Percentiles rank a stretch among this genome's conserved stretches.
Evolutionary conservation across 2,329 filamentous ascomycete genomes (phyloP).

Genomic region (Penicillium crustosum): DNA sequence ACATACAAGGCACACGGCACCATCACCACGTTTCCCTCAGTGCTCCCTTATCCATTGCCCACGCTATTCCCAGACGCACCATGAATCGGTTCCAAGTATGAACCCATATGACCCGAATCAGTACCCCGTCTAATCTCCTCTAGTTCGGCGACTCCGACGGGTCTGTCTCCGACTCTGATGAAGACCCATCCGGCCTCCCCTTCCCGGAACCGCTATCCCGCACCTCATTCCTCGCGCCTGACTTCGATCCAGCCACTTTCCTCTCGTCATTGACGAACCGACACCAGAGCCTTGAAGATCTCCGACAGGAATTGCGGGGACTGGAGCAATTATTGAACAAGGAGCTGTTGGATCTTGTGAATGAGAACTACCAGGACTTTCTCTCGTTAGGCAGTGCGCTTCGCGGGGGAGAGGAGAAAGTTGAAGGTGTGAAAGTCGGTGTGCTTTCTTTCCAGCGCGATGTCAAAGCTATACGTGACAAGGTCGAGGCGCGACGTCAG

Average conservation of each 20-base stretch:
- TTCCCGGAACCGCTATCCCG: conserved; percentile 85
- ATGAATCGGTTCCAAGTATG: conserved; percentile 40
- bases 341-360: conserved; percentile 91
- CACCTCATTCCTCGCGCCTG: conserved; percentile 71
- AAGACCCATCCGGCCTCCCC: conserved; percentile 67
- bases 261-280: conserved; percentile 80
- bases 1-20: conserved; percentile 12
- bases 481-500: conserved; percentile 62
- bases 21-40: conserved; percentile 15
- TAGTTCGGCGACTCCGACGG: conserved; percentile 49
- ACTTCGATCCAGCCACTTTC: conserved; percentile 79
- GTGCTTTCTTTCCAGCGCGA: conserved; percentile 82
- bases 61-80: conserved; percentile 11
- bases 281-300: conserved; percentile 93
- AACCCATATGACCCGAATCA: not conserved
- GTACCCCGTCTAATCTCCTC: conserved; percentile 1
- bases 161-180: conserved; percentile 55
- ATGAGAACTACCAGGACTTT: conserved; percentile 91
- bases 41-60: conserved; percentile 8
- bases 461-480: conserved; percentile 69
- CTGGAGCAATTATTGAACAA: conserved; percentile 75
- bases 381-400: conserved; percentile 78
- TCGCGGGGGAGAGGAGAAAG: conserved; percentile 82
- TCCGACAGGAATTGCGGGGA: conserved; percentile 80
- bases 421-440: conserved; percentile 85